These are phyloP conservation scores for Carex kokanica DNA, from an alignment of 176 grass and related monocot species.

Conservation along the genomic window DNA sequence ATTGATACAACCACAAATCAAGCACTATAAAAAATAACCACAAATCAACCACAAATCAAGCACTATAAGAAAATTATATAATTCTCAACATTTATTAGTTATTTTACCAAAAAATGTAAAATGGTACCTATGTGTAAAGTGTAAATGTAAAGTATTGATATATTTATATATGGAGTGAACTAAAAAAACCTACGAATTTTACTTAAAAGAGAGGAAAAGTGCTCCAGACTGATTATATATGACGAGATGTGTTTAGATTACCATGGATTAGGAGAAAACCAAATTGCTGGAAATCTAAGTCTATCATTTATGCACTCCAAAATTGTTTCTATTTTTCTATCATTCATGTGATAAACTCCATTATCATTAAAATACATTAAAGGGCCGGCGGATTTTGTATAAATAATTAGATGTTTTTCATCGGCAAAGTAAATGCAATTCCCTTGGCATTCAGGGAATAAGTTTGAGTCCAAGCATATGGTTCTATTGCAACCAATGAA, in stretches of 20 bases:
- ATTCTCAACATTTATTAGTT: too few relatives aligned
- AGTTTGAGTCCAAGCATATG: background rate
- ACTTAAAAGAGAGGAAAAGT: too few relatives aligned
- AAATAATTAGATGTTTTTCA: background rate
- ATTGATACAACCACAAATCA: too few relatives aligned
- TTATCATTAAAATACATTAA: background rate
- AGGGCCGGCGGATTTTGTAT: background rate
- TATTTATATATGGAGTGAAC: too few relatives aligned
- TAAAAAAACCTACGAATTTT: too few relatives aligned
- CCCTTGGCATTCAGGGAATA: background rate
- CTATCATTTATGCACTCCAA: background rate
- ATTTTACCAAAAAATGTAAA: too few relatives aligned
- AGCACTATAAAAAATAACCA: too few relatives aligned
- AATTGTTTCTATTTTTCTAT: background rate
- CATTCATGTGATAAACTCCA: constrained; percentile 6
- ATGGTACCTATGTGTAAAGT: too few relatives aligned
- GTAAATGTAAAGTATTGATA: too few relatives aligned
- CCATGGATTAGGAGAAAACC: constrained; percentile 10
- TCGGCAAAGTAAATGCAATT: background rate
- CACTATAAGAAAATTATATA: too few relatives aligned
- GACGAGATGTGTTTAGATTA: background rate
- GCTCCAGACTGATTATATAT: too few relatives aligned
- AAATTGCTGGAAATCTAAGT: background rate
- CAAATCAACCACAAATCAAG: too few relatives aligned
- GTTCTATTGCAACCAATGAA: background rate